These are phyloP conservation scores for Neocallimastix lanati DNA, from an alignment of 192 early-diverging fungal species.

Conservation along the genomic window DNA sequence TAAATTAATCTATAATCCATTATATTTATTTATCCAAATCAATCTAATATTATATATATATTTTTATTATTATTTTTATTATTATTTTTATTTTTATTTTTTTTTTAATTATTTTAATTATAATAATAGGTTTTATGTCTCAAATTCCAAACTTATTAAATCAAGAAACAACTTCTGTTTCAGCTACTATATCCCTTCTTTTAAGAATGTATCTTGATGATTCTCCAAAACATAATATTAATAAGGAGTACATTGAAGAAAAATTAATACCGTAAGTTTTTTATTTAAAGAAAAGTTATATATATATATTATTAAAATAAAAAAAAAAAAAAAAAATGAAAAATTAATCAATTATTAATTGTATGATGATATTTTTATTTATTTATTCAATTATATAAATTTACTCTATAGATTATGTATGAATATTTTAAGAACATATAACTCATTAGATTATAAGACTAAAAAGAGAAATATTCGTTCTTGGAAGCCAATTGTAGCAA, in stretches of 20 bases:
- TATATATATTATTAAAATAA: too few relatives aligned
- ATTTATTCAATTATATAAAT: too few relatives aligned
- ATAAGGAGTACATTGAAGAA: slow-evolving; percentile 38
- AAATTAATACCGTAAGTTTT: slow-evolving; percentile 37
- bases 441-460: slow-evolving; percentile 45
- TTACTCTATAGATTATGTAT: slow-evolving; percentile 20
- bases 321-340: too few relatives aligned
- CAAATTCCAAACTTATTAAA: slow-evolving; percentile 79
- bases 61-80: too few relatives aligned
- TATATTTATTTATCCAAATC: too few relatives aligned
- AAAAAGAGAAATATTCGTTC: slow-evolving; percentile 49
- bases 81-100: neutral
- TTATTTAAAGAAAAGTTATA: too few relatives aligned
- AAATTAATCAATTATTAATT: too few relatives aligned
- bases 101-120: neutral
- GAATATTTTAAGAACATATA: slow-evolving; percentile 43
- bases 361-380: too few relatives aligned
- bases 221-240: slow-evolving; percentile 20
- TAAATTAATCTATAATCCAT: too few relatives aligned
- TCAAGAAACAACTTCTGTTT: slow-evolving; percentile 68
- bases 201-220: slow-evolving; percentile 24
- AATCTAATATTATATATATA: too few relatives aligned
- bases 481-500: slow-evolving; percentile 58
- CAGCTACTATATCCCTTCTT: slow-evolving; percentile 6
- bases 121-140: slow-evolving; percentile 49